Conservation (phyloP, 1,139 yeast species). For the Oligophagozyma castellii region DNA sequence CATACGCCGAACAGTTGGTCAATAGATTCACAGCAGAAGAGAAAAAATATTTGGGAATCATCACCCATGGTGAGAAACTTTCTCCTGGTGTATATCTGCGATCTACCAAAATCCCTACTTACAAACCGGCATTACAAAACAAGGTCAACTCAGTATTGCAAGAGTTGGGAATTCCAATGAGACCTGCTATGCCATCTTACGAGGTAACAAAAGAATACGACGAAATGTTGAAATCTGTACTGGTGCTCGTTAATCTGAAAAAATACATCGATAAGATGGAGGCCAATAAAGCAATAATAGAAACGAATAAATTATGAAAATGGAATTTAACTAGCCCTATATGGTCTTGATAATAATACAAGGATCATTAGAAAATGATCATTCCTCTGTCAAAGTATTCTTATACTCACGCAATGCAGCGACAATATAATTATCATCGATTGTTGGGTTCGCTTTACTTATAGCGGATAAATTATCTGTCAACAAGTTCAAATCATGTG, state of each 20-base stretch:
- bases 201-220: slow-evolving; percentile 72
- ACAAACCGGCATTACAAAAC: slow-evolving; percentile 60
- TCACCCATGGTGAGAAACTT: slow-evolving; percentile 67
- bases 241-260: slow-evolving; percentile 67
- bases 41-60: slow-evolving; percentile 74
- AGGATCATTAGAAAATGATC: too few relatives aligned
- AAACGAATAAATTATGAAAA: background rate
- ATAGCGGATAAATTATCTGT: too few relatives aligned
- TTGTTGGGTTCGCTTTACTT: too few relatives aligned
- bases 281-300: slow-evolving; percentile 53
- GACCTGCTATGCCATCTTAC: slow-evolving; percentile 84
- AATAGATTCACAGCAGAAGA: slow-evolving; percentile 61
- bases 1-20: slow-evolving; percentile 25
- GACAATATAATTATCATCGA: too few relatives aligned
- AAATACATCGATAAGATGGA: slow-evolving; percentile 79
- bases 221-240: slow-evolving; percentile 56
- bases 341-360: too few relatives aligned
- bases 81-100: slow-evolving; percentile 53
- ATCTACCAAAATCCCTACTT: slow-evolving; percentile 49
- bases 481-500: too few relatives aligned
- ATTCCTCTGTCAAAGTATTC: too few relatives aligned
- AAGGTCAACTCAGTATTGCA: slow-evolving; percentile 61
- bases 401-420: too few relatives aligned
- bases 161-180: slow-evolving; percentile 62
- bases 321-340: background rate